Evolutionary conservation across 129 eudicot genomes (phyloP).

Genomic region (Flaveria bidentis): DNA sequence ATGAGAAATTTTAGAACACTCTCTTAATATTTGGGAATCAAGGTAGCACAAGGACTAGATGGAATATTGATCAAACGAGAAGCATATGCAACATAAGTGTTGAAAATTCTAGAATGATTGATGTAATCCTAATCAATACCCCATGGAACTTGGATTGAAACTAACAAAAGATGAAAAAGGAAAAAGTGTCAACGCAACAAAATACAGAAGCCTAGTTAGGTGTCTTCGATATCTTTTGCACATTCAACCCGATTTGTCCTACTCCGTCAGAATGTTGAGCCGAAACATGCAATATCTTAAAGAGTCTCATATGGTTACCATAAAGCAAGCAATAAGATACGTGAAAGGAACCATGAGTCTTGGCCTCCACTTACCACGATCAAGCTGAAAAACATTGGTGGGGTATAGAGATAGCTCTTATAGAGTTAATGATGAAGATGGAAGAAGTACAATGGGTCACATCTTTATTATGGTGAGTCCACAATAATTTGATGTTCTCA

Average conservation of each 20-base stretch:
- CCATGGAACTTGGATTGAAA: background rate
- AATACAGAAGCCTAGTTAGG: background rate
- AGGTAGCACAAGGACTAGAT: background rate
- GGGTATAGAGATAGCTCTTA: background rate
- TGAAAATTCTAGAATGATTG: too few relatives aligned
- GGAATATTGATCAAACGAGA: background rate
- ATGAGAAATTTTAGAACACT: background rate
- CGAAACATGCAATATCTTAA: background rate
- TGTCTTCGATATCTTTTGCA: background rate
- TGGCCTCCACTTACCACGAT: background rate
- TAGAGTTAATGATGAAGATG: background rate
- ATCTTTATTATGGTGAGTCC: too few relatives aligned
- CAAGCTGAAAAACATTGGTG: background rate
- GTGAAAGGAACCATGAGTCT: background rate
- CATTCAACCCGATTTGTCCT: background rate
- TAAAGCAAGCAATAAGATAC: background rate
- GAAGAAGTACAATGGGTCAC: background rate
- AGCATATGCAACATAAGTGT: background rate
- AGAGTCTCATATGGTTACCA: background rate
- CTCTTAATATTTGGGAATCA: background rate
- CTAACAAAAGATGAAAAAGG: background rate
- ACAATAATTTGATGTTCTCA: too few relatives aligned
- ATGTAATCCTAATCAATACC: background rate
- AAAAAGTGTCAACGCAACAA: background rate
- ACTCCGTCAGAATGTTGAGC: background rate